A percentile compares a stretch with the other conserved stretches of the same genome.
These are phyloP conservation scores for Meyerozyma carpophila DNA, from an alignment of 1,139 yeast genomes.

Conservation along the genomic window DNA sequence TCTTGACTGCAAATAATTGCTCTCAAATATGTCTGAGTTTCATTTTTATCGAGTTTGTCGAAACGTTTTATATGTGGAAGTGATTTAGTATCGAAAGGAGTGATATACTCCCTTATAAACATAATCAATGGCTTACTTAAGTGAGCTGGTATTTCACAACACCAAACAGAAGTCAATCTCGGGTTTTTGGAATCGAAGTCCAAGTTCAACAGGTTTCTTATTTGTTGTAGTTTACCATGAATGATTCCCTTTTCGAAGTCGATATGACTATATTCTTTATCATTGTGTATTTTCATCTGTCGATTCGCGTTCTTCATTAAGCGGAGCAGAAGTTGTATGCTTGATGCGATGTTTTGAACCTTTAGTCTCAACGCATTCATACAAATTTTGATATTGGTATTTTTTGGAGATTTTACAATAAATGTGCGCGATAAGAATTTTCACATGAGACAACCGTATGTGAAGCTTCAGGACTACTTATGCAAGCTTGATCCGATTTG, in stretches of 20 bases:
- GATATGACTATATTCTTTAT: constrained; percentile 8
- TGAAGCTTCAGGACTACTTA: constrained; percentile 3
- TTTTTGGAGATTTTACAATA: constrained; percentile 2
- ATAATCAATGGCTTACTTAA: constrained; percentile 23
- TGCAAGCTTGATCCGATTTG: constrained; percentile 1
- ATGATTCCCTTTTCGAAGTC: constrained; percentile 48
- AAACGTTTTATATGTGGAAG: constrained; percentile 33
- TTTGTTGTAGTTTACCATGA: constrained; percentile 44
- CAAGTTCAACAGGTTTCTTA: constrained; percentile 23
- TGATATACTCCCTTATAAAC: constrained; percentile 21
- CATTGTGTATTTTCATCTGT: constrained; percentile 3
- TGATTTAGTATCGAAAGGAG: constrained; percentile 21
- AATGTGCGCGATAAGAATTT: constrained; percentile 3
- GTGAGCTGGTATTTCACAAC: constrained; percentile 30
- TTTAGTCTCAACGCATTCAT: neutral
- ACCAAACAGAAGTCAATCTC: constrained; percentile 51
- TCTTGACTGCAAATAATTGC: neutral
- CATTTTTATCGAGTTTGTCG: constrained; percentile 13
- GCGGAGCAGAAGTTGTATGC: neutral
- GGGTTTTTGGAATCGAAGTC: constrained; percentile 25
- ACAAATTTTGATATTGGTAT: neutral
- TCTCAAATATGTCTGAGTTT: neutral
- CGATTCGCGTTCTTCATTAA: constrained; percentile 1
- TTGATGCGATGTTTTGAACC: neutral
- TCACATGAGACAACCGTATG: neutral